These are phyloP conservation scores for Lotmaria passim DNA, from an alignment of 208 protist species.

Conservation along the genomic window DNA sequence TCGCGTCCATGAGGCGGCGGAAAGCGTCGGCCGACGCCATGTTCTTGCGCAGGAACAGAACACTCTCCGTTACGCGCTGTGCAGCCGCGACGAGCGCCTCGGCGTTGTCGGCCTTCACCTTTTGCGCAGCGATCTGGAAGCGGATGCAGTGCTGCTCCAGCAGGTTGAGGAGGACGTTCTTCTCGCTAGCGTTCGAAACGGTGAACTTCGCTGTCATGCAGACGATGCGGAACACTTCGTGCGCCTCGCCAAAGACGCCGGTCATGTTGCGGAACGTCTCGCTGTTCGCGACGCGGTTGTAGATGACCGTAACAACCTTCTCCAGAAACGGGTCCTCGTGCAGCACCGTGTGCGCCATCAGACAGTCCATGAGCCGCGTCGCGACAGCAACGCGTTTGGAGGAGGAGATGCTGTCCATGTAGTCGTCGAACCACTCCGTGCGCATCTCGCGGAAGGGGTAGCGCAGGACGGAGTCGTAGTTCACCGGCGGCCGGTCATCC, in stretches of 20 bases:
- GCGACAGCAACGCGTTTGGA: slow-evolving; percentile 47
- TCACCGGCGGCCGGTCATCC: slow-evolving; percentile 35
- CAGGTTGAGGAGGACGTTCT: slow-evolving; percentile 50
- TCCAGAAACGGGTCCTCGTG: slow-evolving; percentile 83
- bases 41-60: slow-evolving; percentile 47
- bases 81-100: slow-evolving; percentile 42
- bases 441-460: slow-evolving; percentile 76
- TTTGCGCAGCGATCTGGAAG: slow-evolving; percentile 52
- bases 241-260: slow-evolving; percentile 48
- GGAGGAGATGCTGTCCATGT: slow-evolving; percentile 48
- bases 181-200: slow-evolving; percentile 34
- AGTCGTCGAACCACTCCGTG: slow-evolving; percentile 69
- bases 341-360: slow-evolving; percentile 77
- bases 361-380: slow-evolving; percentile 61
- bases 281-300: slow-evolving; percentile 38
- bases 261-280: slow-evolving; percentile 41
- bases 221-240: slow-evolving; percentile 68
- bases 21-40: slow-evolving; percentile 50
- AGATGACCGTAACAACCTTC: slow-evolving; percentile 55
- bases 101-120: slow-evolving; percentile 32
- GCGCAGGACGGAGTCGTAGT: slow-evolving; percentile 60
- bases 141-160: slow-evolving; percentile 51
- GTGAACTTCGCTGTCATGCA: slow-evolving; percentile 71
- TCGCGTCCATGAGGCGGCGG: slow-evolving; percentile 51
- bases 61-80: slow-evolving; percentile 33